Base-by-base conservation (phyloP, 805 yeast species). In the Wickerhamomyces tratensis region DNA sequence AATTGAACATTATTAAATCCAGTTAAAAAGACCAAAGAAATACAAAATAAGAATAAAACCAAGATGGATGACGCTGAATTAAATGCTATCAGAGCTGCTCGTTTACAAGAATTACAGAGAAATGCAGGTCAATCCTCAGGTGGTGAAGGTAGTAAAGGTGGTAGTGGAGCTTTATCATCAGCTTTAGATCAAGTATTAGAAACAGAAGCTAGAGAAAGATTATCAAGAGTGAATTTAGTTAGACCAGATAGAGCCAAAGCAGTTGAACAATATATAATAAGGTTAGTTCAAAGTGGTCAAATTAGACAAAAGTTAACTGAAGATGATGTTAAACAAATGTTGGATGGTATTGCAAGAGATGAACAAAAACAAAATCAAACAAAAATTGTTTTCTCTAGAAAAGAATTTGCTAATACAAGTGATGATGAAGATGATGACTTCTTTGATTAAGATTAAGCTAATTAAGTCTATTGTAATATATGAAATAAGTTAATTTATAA, bases 71-170 rank as follows among this genome's bases (percentile, higher is more conserved):
- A 87, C 58, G 63, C 79, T 25, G 98, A 91, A 62, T 68, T 91
- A 45, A 79, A 82, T 51, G 96, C 96, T 31, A 85, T 91, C 49
- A 76, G 98, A 52, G 87, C 86, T 38, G 97, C 97, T n/a, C 76
- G 98, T 50, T 63, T 91, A 52, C 81, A 82, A 25, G 96, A 91
- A 62, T 67, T 91, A 47, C 94, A 85, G 59, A 69, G 73, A 47
- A 71, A 70, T 46, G 61, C 74, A 2, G 74, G 73, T 5, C 58
- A 54, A 42, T 11, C 34, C 2, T 8, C 34, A 11, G 34, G 34
- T 12, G 13, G n/a, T 12, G 11, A 13, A 8, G 51, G 51, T 25
- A 56, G 52, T 13, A 46, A 43, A 35, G 25, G 35, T 36, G 27
- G 26, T 11, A 26, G 15, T 10, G 20, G 20, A 5, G 26, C 11